These are phyloP conservation scores for Rhizomucor miehei DNA, from an alignment of 371 early-diverging fungal genomes.

Conservation along the genomic window DNA sequence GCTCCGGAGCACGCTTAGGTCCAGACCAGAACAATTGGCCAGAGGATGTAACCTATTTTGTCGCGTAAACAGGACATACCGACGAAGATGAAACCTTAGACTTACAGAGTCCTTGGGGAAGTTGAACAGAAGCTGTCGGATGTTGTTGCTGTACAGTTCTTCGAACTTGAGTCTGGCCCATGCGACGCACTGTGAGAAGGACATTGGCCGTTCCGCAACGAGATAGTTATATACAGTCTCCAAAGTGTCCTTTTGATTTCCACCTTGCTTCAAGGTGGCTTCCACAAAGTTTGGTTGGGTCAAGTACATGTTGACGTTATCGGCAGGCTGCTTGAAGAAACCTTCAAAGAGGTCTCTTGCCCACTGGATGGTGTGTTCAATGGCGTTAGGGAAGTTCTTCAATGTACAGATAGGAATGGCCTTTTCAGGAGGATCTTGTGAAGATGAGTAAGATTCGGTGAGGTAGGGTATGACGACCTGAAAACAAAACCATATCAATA, in stretches of 20 bases:
- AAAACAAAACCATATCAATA: not conserved
- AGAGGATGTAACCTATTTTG: conserved; percentile 71
- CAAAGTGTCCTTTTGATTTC: conserved; percentile 75
- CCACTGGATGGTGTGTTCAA: conserved; percentile 99
- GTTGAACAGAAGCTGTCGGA: conserved; percentile 91
- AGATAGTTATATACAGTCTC: conserved; percentile 70
- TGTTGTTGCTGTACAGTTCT: conserved; percentile 89
- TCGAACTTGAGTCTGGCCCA: conserved; percentile 96
- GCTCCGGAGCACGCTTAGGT: conserved; percentile 96
- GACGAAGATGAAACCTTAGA: conserved; percentile 7
- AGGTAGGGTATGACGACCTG: conserved; percentile 87
- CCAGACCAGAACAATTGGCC: conserved; percentile 99
- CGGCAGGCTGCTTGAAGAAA: conserved; percentile 88
- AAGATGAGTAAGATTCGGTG: conserved; percentile 99
- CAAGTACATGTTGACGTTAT: conserved; percentile 92
- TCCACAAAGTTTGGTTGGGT: conserved; percentile 84
- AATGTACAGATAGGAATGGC: conserved; percentile 99
- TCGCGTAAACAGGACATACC: not conserved
- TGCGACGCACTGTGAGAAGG: conserved; percentile 88
- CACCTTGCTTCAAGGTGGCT: conserved; percentile 73
- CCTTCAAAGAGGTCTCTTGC: conserved; percentile 98
- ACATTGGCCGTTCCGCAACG: conserved; percentile 72
- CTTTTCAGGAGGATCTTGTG: conserved; percentile 99
- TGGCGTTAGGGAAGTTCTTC: conserved; percentile 99
- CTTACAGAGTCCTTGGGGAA: conserved; percentile 89